phyloP scores from a whole-genome alignment of 2,329 filamentous ascomycete genomes.

The Talaromyces sp. region DNA sequence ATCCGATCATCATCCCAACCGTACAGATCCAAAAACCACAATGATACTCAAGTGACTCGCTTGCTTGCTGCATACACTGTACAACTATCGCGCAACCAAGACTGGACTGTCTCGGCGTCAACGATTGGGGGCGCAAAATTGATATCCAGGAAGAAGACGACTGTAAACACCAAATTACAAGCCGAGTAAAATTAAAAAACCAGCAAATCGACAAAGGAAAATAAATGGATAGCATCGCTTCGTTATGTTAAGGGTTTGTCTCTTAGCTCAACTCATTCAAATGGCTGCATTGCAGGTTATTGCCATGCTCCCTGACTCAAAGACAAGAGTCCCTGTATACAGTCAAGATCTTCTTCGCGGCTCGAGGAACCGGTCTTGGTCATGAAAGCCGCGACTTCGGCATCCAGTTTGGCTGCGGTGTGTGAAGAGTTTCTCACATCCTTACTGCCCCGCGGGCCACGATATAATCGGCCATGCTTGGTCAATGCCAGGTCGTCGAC shows the following conservation, averaged over 20 bases:
- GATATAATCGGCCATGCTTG: conserved; percentile 28
- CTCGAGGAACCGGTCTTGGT: conserved; percentile 54
- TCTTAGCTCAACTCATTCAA: neutral
- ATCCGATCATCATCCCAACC: neutral
- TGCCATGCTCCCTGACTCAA: conserved; percentile 91
- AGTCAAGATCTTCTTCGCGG: conserved; percentile 79
- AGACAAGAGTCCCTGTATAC: conserved; percentile 81
- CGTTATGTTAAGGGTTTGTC: conserved; percentile 1
- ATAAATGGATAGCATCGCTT: conserved; percentile 4
- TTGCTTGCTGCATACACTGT: conserved; percentile 2
- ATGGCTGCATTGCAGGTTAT: conserved; percentile 37
- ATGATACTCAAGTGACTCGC: neutral
- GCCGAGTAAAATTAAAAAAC: neutral
- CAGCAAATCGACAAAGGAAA: conserved; percentile 1
- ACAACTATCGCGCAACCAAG: neutral
- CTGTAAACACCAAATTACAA: neutral
- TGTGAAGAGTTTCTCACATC: conserved; percentile 35
- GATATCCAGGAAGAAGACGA: neutral
- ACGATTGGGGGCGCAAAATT: neutral
- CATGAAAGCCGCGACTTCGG: conserved; percentile 74
- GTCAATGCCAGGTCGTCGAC: conserved; percentile 22
- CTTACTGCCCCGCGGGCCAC: conserved; percentile 22
- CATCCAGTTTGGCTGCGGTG: conserved; percentile 46
- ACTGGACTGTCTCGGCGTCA: neutral
- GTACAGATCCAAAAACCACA: conserved; percentile 1